Base-by-base conservation (phyloP, 116 monocot genomes). In the Papilionanthe hybrid region DNA sequence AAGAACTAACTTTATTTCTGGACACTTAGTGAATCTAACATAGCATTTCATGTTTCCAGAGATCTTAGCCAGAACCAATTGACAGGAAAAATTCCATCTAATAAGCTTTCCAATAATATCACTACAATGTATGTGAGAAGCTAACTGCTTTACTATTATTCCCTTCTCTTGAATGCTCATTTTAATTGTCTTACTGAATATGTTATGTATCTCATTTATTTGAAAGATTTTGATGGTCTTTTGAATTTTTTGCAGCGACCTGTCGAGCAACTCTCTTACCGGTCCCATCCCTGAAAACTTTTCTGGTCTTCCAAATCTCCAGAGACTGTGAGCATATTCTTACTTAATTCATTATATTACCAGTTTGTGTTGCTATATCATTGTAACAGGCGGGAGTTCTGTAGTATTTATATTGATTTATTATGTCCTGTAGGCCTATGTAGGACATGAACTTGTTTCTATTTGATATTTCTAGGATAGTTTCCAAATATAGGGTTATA, bases 61-160 rank as follows among this genome's bases (percentile, higher is more conserved):
- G 98, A 98, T 86, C 94, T 98, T 27, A 91, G 98, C 81, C 84
- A 78, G 86, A 98, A 98, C 78, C 82, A 87, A 78, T 84, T 98
- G 78, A 85, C 88, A 67, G 98, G 94, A 82, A 32, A 79, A 58
- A 93, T 98, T 86, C 94, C 94, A 37, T 73, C 88, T 25, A 91
- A 86, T 69, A 88, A 85, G 83, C 94, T 92, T 81, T 94, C 94
- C 22, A 80, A 74, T 77, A 90, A 91, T 80, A 92, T 98, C 20
- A 98, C 98, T 18, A 94, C 93, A 66, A 90, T 98, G 98, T 98
- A 90, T 77, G 92, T 71, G 42, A 29, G 27, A 72, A 13, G 32
- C 79, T 32, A 32, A n/a, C 18, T 43, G 73, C 9, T 43, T 73
- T 73, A 43, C 43, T 73, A 73, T 20, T 44, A 15, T 44, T 19